A percentile compares a stretch with the other conserved stretches of the same genome.
Conservation (phyloP, 2,329 filamentous ascomycete species). For the Nakataea oryzae region DNA sequence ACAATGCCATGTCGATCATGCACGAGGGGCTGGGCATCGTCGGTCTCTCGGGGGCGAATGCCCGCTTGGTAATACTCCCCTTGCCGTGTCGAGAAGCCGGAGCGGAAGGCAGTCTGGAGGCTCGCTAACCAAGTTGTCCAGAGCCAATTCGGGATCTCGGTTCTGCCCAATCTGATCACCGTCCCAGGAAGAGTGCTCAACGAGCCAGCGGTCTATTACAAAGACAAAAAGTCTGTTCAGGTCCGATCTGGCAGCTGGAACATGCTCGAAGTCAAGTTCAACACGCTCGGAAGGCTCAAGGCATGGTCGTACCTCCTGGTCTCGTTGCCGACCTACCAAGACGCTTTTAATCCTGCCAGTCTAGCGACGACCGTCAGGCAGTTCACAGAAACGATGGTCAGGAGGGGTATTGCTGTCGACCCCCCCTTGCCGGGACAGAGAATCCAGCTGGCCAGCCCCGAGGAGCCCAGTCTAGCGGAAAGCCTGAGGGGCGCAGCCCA, state of each 20-base stretch:
- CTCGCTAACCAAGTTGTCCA: slow-evolving; percentile 15
- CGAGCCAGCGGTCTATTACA: slow-evolving; percentile 33
- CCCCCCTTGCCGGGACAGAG: neutral
- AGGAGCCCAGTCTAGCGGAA: slow-evolving; percentile 4
- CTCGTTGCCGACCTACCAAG: neutral
- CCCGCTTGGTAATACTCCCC: neutral
- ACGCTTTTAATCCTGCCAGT: neutral
- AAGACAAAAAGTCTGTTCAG: slow-evolving; percentile 13
- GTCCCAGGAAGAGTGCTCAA: slow-evolving; percentile 50
- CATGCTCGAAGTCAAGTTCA: slow-evolving; percentile 39
- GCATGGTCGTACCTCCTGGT: slow-evolving; percentile 27
- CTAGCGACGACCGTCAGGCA: neutral
- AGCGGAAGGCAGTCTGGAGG: neutral
- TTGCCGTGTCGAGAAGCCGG: neutral
- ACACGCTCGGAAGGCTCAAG: slow-evolving; percentile 23
- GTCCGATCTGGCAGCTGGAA: slow-evolving; percentile 45
- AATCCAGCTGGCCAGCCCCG: neutral
- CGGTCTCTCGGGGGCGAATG: slow-evolving; percentile 31
- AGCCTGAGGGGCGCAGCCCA: neutral
- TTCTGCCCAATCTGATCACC: slow-evolving; percentile 39
- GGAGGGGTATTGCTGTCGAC: slow-evolving; percentile 7
- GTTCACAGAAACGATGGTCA: slow-evolving; percentile 5
- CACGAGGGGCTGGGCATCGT: slow-evolving; percentile 47
- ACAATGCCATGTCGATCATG: slow-evolving; percentile 58
- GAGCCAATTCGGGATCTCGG: slow-evolving; percentile 39